Evolutionary conservation across 208 protist species (phyloP), one percentile per base, ranked within the genome.

Genomic region (Strigomonas culicis): DNA sequence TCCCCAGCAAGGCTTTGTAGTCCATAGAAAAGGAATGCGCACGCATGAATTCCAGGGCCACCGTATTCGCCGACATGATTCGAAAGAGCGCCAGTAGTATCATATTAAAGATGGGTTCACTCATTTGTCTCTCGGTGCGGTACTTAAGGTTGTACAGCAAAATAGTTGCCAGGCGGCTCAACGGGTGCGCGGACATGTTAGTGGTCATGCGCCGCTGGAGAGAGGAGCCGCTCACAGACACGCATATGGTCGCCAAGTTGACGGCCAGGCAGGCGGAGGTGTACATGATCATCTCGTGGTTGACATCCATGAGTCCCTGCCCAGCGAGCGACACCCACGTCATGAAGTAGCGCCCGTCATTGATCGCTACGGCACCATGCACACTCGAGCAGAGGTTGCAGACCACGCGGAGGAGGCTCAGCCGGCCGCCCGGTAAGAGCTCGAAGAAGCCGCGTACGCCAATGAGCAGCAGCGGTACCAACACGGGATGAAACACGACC

Each of bases 41-140:
- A 0, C 61, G 36, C 7, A 79, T 53, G 25, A 68, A 73, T 13
- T 72, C 59, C n/a, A 88, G 57, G 15, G 74, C 74, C 8, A 52
- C 22, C 4, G 21, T 47, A 66, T 73, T 82, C 53, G 69, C 77
- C 1, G 79, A 82, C 58, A 77, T 73, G 58, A 95, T 50, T 15
- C 75, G 69, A 41, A 87, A 76, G 2, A 90, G 66, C 4, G 86
- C 77, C 22, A 86, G 64, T 13, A 96, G 70, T 24, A 87, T 28
- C 86, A 93, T 92, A 61, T 90, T 88, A 21, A 87, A 72, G 1
- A 71, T 74, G 1, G 90, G 68, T 75, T 96, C 90, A 7, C 71
- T 52, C 57, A 90, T 56, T 28, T 72, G 44, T 24, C 72, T 52
- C 7, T 2, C 27, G 4, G 70, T 69, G 62, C 77, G 65, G 27